Percentiles rank a stretch among this genome's conserved stretches.
phyloP scores from a whole-genome alignment of 257 asterid genomes.

The Primulina huaijiensis region DNA sequence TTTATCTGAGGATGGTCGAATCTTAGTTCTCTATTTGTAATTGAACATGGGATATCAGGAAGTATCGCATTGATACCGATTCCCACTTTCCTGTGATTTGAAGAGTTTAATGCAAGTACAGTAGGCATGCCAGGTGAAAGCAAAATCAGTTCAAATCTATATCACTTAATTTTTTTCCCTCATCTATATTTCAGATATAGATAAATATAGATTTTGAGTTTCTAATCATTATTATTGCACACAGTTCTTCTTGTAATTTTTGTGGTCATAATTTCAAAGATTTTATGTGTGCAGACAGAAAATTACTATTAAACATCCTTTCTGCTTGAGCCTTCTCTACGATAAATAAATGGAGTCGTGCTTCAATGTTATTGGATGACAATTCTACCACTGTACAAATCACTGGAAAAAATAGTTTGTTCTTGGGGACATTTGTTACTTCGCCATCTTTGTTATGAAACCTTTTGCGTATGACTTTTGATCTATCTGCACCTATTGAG shows the following conservation, averaged over 20 bases:
- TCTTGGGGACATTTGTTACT: neutral
- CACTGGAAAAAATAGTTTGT: neutral
- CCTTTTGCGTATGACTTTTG: neutral
- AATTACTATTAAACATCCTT: neutral
- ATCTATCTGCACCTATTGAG: neutral
- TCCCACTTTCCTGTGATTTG: neutral
- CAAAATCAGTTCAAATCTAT: too few relatives aligned
- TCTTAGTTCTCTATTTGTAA: neutral
- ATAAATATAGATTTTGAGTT: neutral
- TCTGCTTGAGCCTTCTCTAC: neutral
- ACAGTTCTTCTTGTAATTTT: neutral
- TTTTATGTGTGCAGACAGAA: constrained; percentile 1
- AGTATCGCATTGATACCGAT: neutral
- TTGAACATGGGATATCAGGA: neutral
- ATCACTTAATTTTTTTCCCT: neutral
- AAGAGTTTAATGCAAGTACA: neutral
- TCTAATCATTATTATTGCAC: neutral
- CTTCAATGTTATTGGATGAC: neutral
- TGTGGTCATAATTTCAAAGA: neutral
- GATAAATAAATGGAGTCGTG: neutral
- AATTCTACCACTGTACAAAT: neutral
- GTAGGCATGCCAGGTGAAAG: too few relatives aligned
- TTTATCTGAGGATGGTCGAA: neutral
- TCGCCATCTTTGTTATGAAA: neutral
- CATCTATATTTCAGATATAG: neutral